Base-by-base conservation (phyloP, 768 basidiomycete genomes). In the Panellus pusillus region DNA sequence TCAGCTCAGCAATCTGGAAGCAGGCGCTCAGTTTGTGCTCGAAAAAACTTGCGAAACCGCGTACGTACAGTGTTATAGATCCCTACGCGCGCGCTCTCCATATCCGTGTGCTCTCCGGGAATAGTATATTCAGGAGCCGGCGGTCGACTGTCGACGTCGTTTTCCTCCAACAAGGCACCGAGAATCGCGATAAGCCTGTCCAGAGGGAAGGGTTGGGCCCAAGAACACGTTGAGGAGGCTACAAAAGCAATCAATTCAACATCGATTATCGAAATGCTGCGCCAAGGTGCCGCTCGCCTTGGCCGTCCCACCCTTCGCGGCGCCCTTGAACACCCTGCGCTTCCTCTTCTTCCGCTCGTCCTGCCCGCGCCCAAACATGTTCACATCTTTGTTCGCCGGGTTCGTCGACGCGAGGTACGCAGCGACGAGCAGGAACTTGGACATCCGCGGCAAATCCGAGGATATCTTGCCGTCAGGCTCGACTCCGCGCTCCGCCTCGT, bases 401-500 rank as follows among this genome's bases (percentile, higher is more conserved):
- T 96, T 97, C 38, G 86, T 88, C 38, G 91, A 91, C 6, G 92
- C 91, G 37, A 93, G 70, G 64, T 86, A 96, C 1, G 86, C 81
- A 0, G 90, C 87, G 4, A 93, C 67, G 5, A 94, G 70, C 19
- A 93, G 75, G 61, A 83, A 93, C 63, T 87, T 88, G 18, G 84
- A 83, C 76, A 89, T 81, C 4, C 80, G 78, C 1, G 87, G 84
- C 32, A 88, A 72, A 17, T 72, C 68, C n/a, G n/a, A n/a, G 4
- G 66, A 65, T 14, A 74, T 63, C 24, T 61, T 65, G 40, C 63
- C 49, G 38, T 61, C 50, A n/a, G n/a, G n/a, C 1, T 64, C 64
- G 9, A 49, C 47, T 8, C 63, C 64, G 9, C 47, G 46, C 7
- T 60, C 64, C 11, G 65, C 68, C 41, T 66, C 65, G 13, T 61